Percentiles rank a stretch among this genome's conserved stretches.
These are phyloP conservation scores for Leptodontidium sp. DNA, from an alignment of 2,329 filamentous ascomycete species.

Conservation along the genomic window DNA sequence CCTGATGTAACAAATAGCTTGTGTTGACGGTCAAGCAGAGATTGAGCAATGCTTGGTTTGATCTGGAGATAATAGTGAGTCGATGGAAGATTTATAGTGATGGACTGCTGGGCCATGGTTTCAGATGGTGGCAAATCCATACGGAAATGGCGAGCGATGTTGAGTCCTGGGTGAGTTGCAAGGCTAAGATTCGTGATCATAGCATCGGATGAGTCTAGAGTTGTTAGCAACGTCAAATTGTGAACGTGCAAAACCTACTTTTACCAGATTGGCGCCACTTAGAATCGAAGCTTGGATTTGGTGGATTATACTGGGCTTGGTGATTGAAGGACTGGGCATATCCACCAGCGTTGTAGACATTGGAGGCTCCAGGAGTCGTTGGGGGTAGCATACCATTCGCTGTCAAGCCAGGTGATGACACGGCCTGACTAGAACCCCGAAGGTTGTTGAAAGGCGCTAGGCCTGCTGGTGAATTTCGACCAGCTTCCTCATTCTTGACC, in stretches of 20 bases:
- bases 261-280: constrained; percentile 54
- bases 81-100: constrained; percentile 74
- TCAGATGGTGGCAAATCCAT: constrained; percentile 72
- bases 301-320: constrained; percentile 42
- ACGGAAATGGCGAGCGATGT: constrained; percentile 66
- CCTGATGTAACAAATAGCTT: constrained; percentile 80
- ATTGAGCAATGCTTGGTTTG: constrained; percentile 68
- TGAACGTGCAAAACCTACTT: constrained; percentile 50
- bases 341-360: constrained; percentile 36
- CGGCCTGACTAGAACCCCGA: constrained; percentile 52
- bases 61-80: constrained; percentile 77
- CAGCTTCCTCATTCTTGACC: constrained; percentile 50
- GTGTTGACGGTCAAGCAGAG: constrained; percentile 73
- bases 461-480: constrained; percentile 44
- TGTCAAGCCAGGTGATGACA: constrained; percentile 39
- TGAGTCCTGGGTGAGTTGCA: constrained; percentile 72
- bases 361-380: constrained; percentile 40
- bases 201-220: constrained; percentile 63
- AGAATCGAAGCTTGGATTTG: constrained; percentile 52
- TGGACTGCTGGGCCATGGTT: constrained; percentile 72
- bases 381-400: constrained; percentile 44
- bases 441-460: constrained; percentile 37
- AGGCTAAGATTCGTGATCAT: constrained; percentile 73
- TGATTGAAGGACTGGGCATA: constrained; percentile 46
- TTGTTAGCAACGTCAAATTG: constrained; percentile 24